Conservation (phyloP, 2,329 filamentous ascomycete species). For the Mycocentrospora acerina region DNA sequence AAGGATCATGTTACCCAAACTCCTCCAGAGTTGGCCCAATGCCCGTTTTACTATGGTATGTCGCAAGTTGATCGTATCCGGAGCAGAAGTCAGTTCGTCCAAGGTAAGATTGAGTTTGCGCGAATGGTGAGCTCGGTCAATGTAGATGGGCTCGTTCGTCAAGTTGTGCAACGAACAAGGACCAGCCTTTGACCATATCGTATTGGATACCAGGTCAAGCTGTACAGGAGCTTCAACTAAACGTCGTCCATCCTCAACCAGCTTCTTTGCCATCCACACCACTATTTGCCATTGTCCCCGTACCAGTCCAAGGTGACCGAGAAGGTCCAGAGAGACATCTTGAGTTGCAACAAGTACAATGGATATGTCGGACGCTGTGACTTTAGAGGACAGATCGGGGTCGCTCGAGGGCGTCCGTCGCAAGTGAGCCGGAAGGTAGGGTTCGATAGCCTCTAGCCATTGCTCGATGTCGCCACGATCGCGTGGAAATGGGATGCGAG, state of each 20-base stretch:
- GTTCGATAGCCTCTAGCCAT: conserved; percentile 41
- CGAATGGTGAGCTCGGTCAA: conserved; percentile 15
- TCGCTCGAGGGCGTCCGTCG: conserved; percentile 14
- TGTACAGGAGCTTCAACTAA: conserved; percentile 9
- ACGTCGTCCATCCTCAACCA: conserved; percentile 38
- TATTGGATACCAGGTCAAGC: conserved; percentile 17
- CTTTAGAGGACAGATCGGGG: conserved; percentile 12
- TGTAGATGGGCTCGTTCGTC: conserved; percentile 25
- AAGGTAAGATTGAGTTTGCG: conserved; percentile 18
- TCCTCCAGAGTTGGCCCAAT: conserved; percentile 50
- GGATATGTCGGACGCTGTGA: conserved; percentile 31
- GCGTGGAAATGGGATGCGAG: conserved; percentile 20
- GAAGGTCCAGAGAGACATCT: conserved; percentile 39
- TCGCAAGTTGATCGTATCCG: conserved; percentile 24
- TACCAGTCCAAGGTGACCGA: conserved; percentile 43
- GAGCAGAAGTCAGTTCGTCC: conserved; percentile 27
- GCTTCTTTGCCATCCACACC: conserved; percentile 49
- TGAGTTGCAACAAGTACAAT: conserved; percentile 28
- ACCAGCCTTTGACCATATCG: conserved; percentile 17
- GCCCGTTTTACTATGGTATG: conserved; percentile 34
- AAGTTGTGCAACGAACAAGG: conserved; percentile 21
- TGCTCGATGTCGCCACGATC: conserved; percentile 27
- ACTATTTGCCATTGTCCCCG: conserved; percentile 47
- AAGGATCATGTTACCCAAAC: conserved; percentile 50
- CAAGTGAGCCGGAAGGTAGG: conserved; percentile 39